Evolutionary conservation across 1,284 basidiomycete species (phyloP).

Genomic region (Xerocomus nothofagi): DNA sequence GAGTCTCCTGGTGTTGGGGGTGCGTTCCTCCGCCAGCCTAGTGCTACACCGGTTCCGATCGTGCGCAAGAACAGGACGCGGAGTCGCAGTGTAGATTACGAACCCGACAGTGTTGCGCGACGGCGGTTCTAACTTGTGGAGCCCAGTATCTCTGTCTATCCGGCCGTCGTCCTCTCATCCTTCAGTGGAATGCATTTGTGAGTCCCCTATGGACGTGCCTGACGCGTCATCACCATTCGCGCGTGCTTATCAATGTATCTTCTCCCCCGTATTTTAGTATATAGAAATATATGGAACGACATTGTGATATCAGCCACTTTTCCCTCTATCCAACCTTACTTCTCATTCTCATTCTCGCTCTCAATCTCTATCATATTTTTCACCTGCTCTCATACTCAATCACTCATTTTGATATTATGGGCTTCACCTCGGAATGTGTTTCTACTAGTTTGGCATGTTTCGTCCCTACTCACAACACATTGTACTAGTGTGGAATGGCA

Average conservation of each 20-base stretch:
- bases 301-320: constrained; percentile 10
- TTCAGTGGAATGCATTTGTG: constrained; percentile 9
- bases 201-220: constrained; percentile 15
- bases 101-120: constrained; percentile 13
- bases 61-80: constrained; percentile 23
- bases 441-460: not conserved
- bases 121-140: constrained; percentile 16
- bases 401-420: not conserved
- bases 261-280: constrained; percentile 15
- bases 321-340: not conserved
- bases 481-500: constrained; percentile 5
- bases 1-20: constrained; percentile 10
- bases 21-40: constrained; percentile 30
- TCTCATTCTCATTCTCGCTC: not conserved
- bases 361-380: not conserved
- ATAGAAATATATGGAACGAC: not conserved
- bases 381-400: not conserved
- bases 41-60: constrained; percentile 25
- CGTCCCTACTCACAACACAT: not conserved
- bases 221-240: constrained; percentile 1
- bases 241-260: constrained; percentile 15
- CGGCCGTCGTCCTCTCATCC: not conserved
- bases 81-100: constrained; percentile 28
- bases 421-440: not conserved
- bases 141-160: not conserved